Evolutionary conservation across 495 filamentous ascomycete species (phyloP), one percentile per base, ranked within the genome.

Genomic region (Aspergillus campestris): DNA sequence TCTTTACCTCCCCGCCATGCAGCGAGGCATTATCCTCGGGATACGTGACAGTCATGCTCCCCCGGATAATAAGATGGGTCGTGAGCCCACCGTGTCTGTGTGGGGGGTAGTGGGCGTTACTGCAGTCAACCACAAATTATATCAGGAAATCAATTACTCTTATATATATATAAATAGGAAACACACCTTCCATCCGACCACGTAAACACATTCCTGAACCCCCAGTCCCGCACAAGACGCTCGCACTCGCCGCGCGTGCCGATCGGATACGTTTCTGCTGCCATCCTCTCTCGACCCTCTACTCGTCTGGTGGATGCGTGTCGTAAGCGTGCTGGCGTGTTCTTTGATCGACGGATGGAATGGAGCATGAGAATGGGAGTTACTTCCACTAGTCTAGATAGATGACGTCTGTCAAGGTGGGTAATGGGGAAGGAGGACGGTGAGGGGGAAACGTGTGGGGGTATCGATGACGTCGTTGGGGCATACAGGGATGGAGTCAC

Each of bases 141-240:
- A n/a, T n/a, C n/a, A n/a, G n/a, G n/a, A n/a, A n/a, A n/a, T n/a
- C n/a, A n/a, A n/a, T n/a, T n/a, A n/a, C n/a, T n/a, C n/a, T n/a
- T n/a, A n/a, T 12, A 36, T 38, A 31, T 30, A 13, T 28, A 36
- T 37, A 6, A 37, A 36, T 9, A 45, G 15, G 34, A 38, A 6
- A 72, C 75, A 42, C 80, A 86, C 80, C 81, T 79, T 24, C 78
- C 69, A 68, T 94, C 87, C 6, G 74, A 78, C 86, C 87, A 92
- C 15, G 85, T 89, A 46, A 89, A 91, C 47, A 89, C 82, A 56
- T 81, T 71, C 1, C 53, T 51, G 60, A 89, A 91, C 1, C 86
- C 87, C 86, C 86, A 92, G 15, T 80, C 75, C 24, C 72, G 67
- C 30, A 92, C 87, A 34, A 85, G 66, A 31, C 65, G 61, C 60